Conservation (phyloP, 768 basidiomycete species). For the Hygrophorus pudorinus region DNA sequence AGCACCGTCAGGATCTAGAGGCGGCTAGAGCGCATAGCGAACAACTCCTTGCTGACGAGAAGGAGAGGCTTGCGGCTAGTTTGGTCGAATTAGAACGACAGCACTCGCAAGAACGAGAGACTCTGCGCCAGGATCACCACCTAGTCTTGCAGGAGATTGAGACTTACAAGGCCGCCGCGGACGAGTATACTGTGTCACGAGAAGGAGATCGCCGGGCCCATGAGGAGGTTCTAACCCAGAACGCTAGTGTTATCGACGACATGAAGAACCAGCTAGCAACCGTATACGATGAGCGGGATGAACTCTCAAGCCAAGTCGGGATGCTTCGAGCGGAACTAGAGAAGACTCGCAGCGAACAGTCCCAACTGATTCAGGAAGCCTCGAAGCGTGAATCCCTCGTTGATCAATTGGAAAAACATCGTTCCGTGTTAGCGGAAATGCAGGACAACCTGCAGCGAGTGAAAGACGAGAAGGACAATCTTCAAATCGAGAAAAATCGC, state of each 20-base stretch:
- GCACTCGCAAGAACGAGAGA: constrained; percentile 39
- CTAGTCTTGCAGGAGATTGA: constrained; percentile 49
- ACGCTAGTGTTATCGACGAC: constrained; percentile 31
- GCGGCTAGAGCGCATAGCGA: constrained; percentile 24
- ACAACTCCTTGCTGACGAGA: constrained; percentile 33
- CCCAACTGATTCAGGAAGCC: constrained; percentile 56
- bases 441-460: constrained; percentile 70
- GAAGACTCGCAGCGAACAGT: constrained; percentile 46
- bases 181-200: constrained; percentile 38
- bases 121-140: constrained; percentile 38
- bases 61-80: constrained; percentile 29
- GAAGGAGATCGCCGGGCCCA: constrained; percentile 33
- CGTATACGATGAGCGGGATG: constrained; percentile 34
- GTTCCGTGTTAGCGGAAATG: constrained; percentile 63
- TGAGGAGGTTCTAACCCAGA: constrained; percentile 41
- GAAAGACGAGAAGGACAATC: constrained; percentile 72
- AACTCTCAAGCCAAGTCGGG: constrained; percentile 36
- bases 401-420: constrained; percentile 69
- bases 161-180: constrained; percentile 41
- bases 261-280: constrained; percentile 42
- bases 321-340: constrained; percentile 51
- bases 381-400: constrained; percentile 68
- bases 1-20: constrained; percentile 28
- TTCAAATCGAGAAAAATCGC: constrained; percentile 62
- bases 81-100: constrained; percentile 41